Evolutionary conservation across 495 filamentous ascomycete species (phyloP).

Genomic region (Pseudoneurospora amorphoporcata): DNA sequence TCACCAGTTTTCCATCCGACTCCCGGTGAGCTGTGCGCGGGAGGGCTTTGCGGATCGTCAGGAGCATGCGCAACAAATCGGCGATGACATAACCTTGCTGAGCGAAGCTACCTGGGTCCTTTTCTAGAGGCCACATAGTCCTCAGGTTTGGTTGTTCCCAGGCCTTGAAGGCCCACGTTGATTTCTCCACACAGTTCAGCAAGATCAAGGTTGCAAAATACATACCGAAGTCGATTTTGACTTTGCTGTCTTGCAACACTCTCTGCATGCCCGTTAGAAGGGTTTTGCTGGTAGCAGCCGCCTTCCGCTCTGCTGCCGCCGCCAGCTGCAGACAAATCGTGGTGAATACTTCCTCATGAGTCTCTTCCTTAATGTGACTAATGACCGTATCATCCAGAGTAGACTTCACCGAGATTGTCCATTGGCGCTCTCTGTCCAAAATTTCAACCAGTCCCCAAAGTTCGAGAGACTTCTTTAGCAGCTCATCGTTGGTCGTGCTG

Average conservation of each 20-base stretch:
- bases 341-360: constrained; percentile 34
- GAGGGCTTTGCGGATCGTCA: constrained; percentile 60
- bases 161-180: constrained; percentile 69
- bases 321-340: constrained; percentile 59
- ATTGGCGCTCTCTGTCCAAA: constrained; percentile 55
- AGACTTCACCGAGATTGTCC: constrained; percentile 44
- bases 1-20: constrained; percentile 45
- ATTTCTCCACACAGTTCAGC: constrained; percentile 71
- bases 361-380: constrained; percentile 28
- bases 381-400: constrained; percentile 18
- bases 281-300: constrained; percentile 50
- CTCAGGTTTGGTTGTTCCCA: constrained; percentile 54
- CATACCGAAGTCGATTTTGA: constrained; percentile 57
- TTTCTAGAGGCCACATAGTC: constrained; percentile 60
- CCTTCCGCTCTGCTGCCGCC: constrained; percentile 64
- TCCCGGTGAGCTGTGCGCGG: constrained; percentile 46
- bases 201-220: constrained; percentile 66
- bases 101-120: constrained; percentile 52
- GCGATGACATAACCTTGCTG: constrained; percentile 64
- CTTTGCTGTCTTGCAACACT: constrained; percentile 62
- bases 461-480: constrained; percentile 58
- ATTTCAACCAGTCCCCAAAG: constrained; percentile 70
- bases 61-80: constrained; percentile 62
- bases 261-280: constrained; percentile 70
- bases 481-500: constrained; percentile 46